Evolutionary conservation across 2,329 filamentous ascomycete genomes (phyloP).

Genomic region (Akanthomyces muscarius): DNA sequence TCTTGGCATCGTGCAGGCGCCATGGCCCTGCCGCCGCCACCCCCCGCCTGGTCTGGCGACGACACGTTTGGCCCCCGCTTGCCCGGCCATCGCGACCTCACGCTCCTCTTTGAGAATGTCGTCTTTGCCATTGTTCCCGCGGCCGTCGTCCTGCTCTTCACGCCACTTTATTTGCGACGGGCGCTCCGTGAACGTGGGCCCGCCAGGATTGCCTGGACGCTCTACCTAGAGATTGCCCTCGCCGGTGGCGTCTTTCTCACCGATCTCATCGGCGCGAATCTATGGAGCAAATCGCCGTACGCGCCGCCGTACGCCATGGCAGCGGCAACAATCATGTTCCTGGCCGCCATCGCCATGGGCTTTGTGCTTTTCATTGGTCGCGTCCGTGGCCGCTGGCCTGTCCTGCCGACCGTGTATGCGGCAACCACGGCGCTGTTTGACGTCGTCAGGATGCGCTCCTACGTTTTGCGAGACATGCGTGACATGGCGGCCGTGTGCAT

Average conservation of each 20-base stretch:
- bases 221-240: background rate
- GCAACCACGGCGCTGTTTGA: background rate
- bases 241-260: background rate
- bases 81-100: background rate
- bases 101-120: conserved; percentile 11
- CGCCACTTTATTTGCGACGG: background rate
- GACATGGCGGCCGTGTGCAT: background rate
- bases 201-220: background rate
- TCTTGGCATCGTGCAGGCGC: background rate
- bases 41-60: background rate
- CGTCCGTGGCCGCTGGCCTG: background rate
- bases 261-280: background rate
- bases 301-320: background rate
- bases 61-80: background rate
- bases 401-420: background rate
- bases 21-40: background rate
- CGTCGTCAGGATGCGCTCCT: background rate
- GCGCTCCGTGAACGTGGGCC: background rate
- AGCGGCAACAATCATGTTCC: background rate
- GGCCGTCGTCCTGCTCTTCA: background rate
- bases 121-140: background rate
- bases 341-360: background rate
- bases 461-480: background rate
- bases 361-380: background rate
- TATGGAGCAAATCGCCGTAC: background rate